Base-by-base conservation (phyloP, 495 filamentous ascomycete genomes). In the Hyaloscypha bicolor region DNA sequence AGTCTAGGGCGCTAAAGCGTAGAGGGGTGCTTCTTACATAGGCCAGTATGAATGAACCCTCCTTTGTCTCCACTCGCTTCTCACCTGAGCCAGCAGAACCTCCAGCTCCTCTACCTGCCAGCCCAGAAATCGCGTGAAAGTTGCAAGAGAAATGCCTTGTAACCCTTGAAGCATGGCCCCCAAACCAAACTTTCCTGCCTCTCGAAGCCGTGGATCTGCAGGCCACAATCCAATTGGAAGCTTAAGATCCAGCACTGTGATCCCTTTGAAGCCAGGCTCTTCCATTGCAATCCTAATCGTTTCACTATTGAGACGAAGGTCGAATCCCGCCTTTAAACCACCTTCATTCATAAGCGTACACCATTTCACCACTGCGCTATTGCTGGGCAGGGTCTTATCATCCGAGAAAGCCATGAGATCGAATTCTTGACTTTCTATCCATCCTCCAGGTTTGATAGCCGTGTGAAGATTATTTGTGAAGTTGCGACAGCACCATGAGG, bases 41-140 rank as follows among this genome's bases (percentile, higher is more conserved):
- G 42, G 42, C 42, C 42, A 48, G 42, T 48, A 48, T 48, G 42
- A 48, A 48, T 48, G 42, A 12, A 48, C 42, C 42, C 42, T 48
- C 3, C 42, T 48, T 48, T 12, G 42, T 48, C 42, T 48, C 42
- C 42, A 48, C 42, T 48, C 42, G 16, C 16, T 48, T 48, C 42
- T 48, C 42, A 48, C 42, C 6, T 48, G 42, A 14, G 42, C 42
- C 16, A 48, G 42, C 42, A 48, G 16, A 48, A 48, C 42, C 42
- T 48, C 42, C 42, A 48, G 3, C 42, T 48, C 42, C 9, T 48
- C 42, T 12, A 48, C 42, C 42, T 48, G 42, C 42, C 42, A 48
- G 16, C 42, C 42, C 42, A 48, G 16, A 4, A 48, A 48, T 14
- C 42, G 42, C 16, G 42, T 48, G 42, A 48, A 48, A 48, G 16